phyloP scores from a whole-genome alignment of 2,329 filamentous ascomycete species.

The Neonectria hederae region DNA sequence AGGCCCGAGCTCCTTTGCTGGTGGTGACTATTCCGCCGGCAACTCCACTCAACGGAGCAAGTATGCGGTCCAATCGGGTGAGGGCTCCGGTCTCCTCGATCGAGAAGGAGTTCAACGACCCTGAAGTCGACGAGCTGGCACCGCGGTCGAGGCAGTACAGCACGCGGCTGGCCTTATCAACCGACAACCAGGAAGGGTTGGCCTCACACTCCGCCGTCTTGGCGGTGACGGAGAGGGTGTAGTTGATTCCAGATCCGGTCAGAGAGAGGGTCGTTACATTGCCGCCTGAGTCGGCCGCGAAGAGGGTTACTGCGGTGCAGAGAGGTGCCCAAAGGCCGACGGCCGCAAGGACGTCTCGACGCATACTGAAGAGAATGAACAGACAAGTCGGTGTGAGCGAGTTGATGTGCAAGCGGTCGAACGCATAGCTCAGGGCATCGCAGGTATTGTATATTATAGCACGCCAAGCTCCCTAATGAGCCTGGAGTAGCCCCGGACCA shows the following conservation, averaged over 20 bases:
- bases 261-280: slow-evolving; percentile 33
- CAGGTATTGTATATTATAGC: background rate
- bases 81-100: slow-evolving; percentile 24
- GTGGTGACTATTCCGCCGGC: slow-evolving; percentile 33
- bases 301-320: slow-evolving; percentile 30
- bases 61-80: slow-evolving; percentile 23
- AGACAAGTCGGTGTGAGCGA: background rate
- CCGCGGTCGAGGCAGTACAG: slow-evolving; percentile 39
- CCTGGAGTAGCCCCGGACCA: background rate
- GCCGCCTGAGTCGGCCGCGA: slow-evolving; percentile 36
- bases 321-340: slow-evolving; percentile 16
- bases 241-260: background rate
- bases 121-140: slow-evolving; percentile 10
- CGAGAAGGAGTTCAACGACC: slow-evolving; percentile 36
- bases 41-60: slow-evolving; percentile 25
- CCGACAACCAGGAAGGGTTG: slow-evolving; percentile 32
- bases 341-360: slow-evolving; percentile 5
- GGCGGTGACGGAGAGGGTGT: slow-evolving; percentile 19
- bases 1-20: slow-evolving; percentile 27
- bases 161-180: slow-evolving; percentile 27
- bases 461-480: background rate
- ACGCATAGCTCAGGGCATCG: background rate
- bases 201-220: slow-evolving; percentile 27
- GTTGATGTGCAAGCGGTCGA: background rate
- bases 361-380: background rate